These are phyloP conservation scores for Fraxinus cuspidata DNA, from an alignment of 257 asterid species.

Conservation along the genomic window DNA sequence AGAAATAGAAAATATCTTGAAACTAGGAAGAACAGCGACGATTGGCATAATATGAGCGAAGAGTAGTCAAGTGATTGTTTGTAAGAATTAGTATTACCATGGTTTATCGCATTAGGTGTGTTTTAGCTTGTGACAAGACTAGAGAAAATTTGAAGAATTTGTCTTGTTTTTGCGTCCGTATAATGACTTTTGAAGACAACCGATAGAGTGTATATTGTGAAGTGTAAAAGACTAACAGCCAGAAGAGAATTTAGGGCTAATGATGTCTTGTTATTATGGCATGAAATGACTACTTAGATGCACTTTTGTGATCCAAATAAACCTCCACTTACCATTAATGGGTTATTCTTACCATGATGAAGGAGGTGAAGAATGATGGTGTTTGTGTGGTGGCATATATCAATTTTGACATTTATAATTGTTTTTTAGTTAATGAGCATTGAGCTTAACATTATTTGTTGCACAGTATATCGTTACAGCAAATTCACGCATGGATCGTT, in stretches of 20 bases:
- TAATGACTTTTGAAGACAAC: slow-evolving; percentile 5
- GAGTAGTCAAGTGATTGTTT: not conserved
- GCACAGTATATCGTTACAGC: slow-evolving; percentile 17
- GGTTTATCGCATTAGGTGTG: not conserved
- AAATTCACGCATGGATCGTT: slow-evolving; percentile 67
- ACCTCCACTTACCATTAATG: not conserved
- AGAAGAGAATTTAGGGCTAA: not conserved
- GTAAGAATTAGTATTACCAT: not conserved
- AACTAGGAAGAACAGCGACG: not conserved
- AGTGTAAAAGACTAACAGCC: not conserved
- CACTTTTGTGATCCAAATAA: not conserved
- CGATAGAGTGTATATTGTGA: not conserved
- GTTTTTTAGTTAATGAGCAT: slow-evolving; percentile 8
- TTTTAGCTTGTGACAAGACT: not conserved
- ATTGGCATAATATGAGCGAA: not conserved
- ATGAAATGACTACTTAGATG: not conserved
- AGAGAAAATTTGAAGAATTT: not conserved
- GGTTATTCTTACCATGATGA: not conserved
- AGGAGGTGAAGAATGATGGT: not conserved
- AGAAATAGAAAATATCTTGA: not conserved
- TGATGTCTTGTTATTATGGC: not conserved
- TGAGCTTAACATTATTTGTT: slow-evolving; percentile 4
- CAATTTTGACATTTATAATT: not conserved
- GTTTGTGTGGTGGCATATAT: not conserved
- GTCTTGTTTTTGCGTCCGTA: not conserved